phyloP scores from a whole-genome alignment of 257 asterid genomes.

The Pogostemon cablin region DNA sequence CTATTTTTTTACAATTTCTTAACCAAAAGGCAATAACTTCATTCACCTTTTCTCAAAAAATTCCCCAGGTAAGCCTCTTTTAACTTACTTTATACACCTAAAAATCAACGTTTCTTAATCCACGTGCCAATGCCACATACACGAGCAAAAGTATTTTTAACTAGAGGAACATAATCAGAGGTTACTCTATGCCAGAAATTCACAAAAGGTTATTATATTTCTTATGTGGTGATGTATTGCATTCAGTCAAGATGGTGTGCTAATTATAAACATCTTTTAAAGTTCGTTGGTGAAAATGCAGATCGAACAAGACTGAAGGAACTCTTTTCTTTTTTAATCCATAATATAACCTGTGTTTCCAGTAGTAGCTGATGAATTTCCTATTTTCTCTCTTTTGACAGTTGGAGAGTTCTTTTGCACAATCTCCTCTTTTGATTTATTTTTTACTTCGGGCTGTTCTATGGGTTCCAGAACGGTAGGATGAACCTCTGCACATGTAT shows the following conservation, averaged over 20 bases:
- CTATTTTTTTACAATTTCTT: too few relatives aligned
- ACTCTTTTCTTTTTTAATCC: neutral
- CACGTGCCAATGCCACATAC: too few relatives aligned
- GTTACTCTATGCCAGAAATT: slow-evolving; percentile 8
- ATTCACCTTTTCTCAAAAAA: too few relatives aligned
- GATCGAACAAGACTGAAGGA: slow-evolving; percentile 25
- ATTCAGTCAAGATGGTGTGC: slow-evolving; percentile 22
- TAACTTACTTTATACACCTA: too few relatives aligned
- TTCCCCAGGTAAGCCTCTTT: too few relatives aligned
- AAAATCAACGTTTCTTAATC: too few relatives aligned
- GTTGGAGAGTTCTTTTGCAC: slow-evolving; percentile 28
- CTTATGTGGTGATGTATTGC: slow-evolving; percentile 2
- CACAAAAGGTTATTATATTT: neutral
- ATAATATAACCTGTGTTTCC: slow-evolving; percentile 41
- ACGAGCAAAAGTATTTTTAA: neutral
- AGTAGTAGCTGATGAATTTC: slow-evolving; percentile 30
- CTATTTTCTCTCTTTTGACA: slow-evolving; percentile 28
- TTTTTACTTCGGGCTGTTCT: slow-evolving; percentile 37
- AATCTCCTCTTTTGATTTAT: slow-evolving; percentile 33
- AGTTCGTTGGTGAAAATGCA: neutral
- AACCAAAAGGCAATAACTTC: too few relatives aligned
- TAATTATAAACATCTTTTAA: slow-evolving; percentile 14
- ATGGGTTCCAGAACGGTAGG: slow-evolving; percentile 32
- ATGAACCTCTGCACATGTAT: slow-evolving; percentile 33
- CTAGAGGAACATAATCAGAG: slow-evolving; percentile 1